phyloP scores from a whole-genome alignment of 2,329 filamentous ascomycete genomes.

The Penicillium sp. region DNA sequence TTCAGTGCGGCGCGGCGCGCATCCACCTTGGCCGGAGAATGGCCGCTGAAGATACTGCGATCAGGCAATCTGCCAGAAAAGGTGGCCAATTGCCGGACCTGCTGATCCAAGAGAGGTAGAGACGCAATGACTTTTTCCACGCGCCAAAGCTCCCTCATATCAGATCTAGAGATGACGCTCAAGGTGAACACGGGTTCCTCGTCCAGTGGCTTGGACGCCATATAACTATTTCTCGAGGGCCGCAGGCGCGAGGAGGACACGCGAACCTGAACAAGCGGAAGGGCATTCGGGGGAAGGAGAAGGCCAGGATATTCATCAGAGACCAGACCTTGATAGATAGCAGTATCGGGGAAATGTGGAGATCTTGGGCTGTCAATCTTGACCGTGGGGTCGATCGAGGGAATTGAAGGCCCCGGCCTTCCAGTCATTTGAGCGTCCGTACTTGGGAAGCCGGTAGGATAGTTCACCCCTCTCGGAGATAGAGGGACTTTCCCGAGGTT shows the following conservation, averaged over 20 bases:
- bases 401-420: slow-evolving; percentile 22
- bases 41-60: slow-evolving; percentile 81
- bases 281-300: slow-evolving; percentile 80
- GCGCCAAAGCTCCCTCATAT: slow-evolving; percentile 74
- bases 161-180: slow-evolving; percentile 74
- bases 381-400: slow-evolving; percentile 41
- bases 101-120: slow-evolving; percentile 77
- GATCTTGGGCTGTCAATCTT: slow-evolving; percentile 38
- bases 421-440: slow-evolving; percentile 51
- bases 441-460: slow-evolving; percentile 71
- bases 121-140: slow-evolving; percentile 89
- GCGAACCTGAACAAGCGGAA: slow-evolving; percentile 80
- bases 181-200: slow-evolving; percentile 95
- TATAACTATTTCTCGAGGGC: slow-evolving; percentile 81
- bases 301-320: slow-evolving; percentile 87
- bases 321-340: slow-evolving; percentile 74
- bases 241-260: slow-evolving; percentile 95
- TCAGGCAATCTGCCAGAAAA: slow-evolving; percentile 82
- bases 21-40: slow-evolving; percentile 92
- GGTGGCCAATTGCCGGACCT: slow-evolving; percentile 70
- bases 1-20: slow-evolving; percentile 79
- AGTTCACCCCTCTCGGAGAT: slow-evolving; percentile 72
- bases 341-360: slow-evolving; percentile 34
- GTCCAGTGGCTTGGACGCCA: slow-evolving; percentile 76
- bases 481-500: slow-evolving; percentile 58